Evolutionary conservation across 805 yeast genomes (phyloP).

Genomic region (Wickerhamiella qilinensis): DNA sequence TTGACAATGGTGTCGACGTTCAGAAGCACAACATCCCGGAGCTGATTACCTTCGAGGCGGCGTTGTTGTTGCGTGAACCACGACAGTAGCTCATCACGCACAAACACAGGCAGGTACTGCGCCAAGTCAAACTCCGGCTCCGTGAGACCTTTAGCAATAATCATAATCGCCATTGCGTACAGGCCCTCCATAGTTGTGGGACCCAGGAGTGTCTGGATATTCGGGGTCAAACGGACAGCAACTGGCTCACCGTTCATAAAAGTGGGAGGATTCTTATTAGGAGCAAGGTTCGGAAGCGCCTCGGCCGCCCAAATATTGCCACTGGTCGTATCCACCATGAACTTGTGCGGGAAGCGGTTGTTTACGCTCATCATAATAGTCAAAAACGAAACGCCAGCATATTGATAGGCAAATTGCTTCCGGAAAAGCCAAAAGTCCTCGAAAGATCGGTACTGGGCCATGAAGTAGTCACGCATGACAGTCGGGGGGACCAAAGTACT

Average conservation of each 20-base stretch:
- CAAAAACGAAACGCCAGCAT: slow-evolving; percentile 82
- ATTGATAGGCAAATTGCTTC: slow-evolving; percentile 85
- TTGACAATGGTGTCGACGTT: slow-evolving; percentile 77
- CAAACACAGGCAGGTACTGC: slow-evolving; percentile 82
- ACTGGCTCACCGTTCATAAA: slow-evolving; percentile 86
- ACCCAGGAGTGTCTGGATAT: slow-evolving; percentile 84
- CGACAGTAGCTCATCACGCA: slow-evolving; percentile 85
- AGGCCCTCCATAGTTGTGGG: slow-evolving; percentile 89
- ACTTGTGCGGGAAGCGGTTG: slow-evolving; percentile 85
- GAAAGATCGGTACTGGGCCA: slow-evolving; percentile 51
- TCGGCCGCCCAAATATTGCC: slow-evolving; percentile 91
- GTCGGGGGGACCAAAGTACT: slow-evolving; percentile 72
- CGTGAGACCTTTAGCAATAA: slow-evolving; percentile 72
- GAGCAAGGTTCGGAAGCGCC: slow-evolving; percentile 55
- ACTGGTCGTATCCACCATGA: slow-evolving; percentile 60
- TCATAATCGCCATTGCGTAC: slow-evolving; percentile 66
- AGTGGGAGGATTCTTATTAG: slow-evolving; percentile 51
- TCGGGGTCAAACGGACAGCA: slow-evolving; percentile 93
- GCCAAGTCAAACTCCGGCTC: slow-evolving; percentile 89
- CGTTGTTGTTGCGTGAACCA: slow-evolving; percentile 84
- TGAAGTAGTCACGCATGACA: slow-evolving; percentile 64
- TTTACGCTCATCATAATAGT: slow-evolving; percentile 91
- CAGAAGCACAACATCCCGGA: slow-evolving; percentile 71
- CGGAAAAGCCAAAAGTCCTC: slow-evolving; percentile 97
- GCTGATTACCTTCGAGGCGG: slow-evolving; percentile 59